Base-by-base conservation (phyloP, 2,329 filamentous ascomycete genomes). In the Fusarium burgessii region DNA sequence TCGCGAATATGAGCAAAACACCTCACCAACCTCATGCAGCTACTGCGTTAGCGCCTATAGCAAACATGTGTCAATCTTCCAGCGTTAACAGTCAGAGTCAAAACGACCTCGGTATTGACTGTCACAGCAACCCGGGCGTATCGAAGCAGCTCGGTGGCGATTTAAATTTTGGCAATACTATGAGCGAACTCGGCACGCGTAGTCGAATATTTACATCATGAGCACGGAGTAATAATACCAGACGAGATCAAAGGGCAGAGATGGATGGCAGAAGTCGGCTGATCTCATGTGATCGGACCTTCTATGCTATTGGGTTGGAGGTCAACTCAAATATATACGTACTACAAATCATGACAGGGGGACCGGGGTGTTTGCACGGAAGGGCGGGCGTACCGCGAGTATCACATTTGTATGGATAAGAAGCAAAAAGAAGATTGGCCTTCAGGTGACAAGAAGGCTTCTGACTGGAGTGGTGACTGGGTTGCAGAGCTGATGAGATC, bases 41-140 rank as follows among this genome's bases (percentile, higher is more conserved):
- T 23, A 32, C 68, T 5, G 38, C 20, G 23, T 58, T 69, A n/a
- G 40, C 70, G 15, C 59, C 42, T 4, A 32, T 55, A 14, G 49
- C 64, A 11, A 56, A 51, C 33, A 62, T 76, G 36, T 49, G 40
- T 32, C 63, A 69, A 25, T 74, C 74, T 43, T 68, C 68, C 7
- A 54, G 57, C 36, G 78, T 74, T 43, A 32, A 49, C 7, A 69
- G 72, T 29, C 72, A 74, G 35, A 73, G 72, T 29, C 72, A 74
- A 38, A 73, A 58, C 49, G 78, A 77, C 17, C 58, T 77, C 23
- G 63, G 74, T 38, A 74, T 78, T 61, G 73, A 77, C 38, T 76
- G 77, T 32, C 32, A 54, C 40, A 59, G 71, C 29, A 51, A 50
- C 40, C 54, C 14, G 25, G 43, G 29, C 42, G 29, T 42, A 33